Evolutionary conservation across 148 eudicot genomes (phyloP), one percentile per base, ranked within the genome.

Genomic region (Chenopodium berlandieri): DNA sequence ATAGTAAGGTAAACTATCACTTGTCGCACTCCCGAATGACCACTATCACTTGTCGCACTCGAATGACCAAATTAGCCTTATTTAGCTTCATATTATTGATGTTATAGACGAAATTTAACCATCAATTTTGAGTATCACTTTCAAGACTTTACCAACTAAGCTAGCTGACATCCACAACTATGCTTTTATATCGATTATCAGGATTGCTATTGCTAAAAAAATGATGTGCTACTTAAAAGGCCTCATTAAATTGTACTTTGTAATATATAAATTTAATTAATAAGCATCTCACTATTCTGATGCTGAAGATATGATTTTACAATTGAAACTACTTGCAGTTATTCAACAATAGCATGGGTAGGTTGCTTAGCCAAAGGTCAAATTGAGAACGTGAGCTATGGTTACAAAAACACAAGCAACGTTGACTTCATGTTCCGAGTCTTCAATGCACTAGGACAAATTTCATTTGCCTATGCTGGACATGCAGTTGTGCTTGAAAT

Each of bases 291-390:
- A 67, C 12, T 27, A 11, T 9, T 2, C 19, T 27, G 32, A 25
- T 17, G 25, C 74, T 71, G 74, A 71, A 69, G 34, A 22, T 69
- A 13, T 56, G 22, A 14, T 14, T 17, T 31, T 30, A 50, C 20
- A 40, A 40, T 20, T 40, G 74, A 62, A 71, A 32, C 23, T 47
- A 32, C 46, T 47, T 89, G 89, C 89, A 95, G 99, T 73, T 95
- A 94, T 78, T 95, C 99, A 56, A 88, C 94, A 23, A 94, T 95
- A 85, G 99, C 99, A 1, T 95, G 97, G 99, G 97, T 81, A 31
- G 99, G 92, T 0, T 90, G 92, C 86, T 66, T 91, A 85, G 81
- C 87, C 65, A 82, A 72, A 52, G 99, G 99, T 9, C 88, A 82
- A 31, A 78, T 89, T 19, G 86, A 89, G 80, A 76, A 92, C 30